Evolutionary conservation across 345 rosid species (phyloP), one percentile per base, ranked within the genome.

Genomic region (Hibiscus trionum): DNA sequence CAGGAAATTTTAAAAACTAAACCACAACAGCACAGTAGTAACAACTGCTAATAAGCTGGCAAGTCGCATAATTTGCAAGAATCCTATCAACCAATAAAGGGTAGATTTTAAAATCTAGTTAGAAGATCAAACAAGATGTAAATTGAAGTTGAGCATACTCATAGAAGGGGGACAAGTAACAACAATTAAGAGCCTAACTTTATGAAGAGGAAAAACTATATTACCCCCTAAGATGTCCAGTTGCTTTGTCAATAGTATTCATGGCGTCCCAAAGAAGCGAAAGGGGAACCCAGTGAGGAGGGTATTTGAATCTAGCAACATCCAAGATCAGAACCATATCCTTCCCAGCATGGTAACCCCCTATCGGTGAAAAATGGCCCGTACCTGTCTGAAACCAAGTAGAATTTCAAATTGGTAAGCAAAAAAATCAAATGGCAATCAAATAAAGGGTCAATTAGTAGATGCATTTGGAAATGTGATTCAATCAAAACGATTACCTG

Each of bases 251-350:
- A 35, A 72, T 26, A 37, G 78, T 67, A 64, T 77, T 50, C 85
- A 82, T 77, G 65, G 80, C 85, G 42, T 79, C 77, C 82, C 82
- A 82, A 58, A 82, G 85, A 69, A 79, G 82, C 8, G 74, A 31
- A 52, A 79, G 80, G n/a, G 85, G 85, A 72, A 82, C 80, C 82
- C 85, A 82, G 4, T 82, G 85, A 5, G 82, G 80, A 26, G 80
- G 82, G 56, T 82, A 82, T 61, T 79, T 82, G 60, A 82, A 82
- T n/a, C 80, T 77, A 29, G 82, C 82, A 64, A 82, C 85, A 69
- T 82, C 85, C 75, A 79, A 72, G 64, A 79, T 74, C 15, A 82
- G 77, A 71, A 56, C 82, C 85, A 82, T 82, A 27, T 77, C 81
- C 7, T 15, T 66, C 69, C 77, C 76, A 19, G 72, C 61, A 77